These are phyloP conservation scores for Alternaria longipes DNA, from an alignment of 2,329 filamentous ascomycete genomes.

Conservation along the genomic window DNA sequence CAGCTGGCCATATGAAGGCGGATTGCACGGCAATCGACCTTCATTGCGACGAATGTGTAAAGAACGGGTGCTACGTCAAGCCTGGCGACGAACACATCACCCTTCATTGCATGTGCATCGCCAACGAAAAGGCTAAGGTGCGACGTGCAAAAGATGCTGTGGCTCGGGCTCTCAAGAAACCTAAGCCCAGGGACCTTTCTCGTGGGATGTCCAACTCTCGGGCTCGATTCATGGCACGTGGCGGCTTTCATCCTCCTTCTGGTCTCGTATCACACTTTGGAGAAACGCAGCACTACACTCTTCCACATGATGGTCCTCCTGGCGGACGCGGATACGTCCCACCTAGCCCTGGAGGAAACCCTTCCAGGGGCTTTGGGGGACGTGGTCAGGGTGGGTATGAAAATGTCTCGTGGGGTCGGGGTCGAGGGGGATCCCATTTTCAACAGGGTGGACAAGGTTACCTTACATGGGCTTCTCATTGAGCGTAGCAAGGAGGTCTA, in stretches of 20 bases:
- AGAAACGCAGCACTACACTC: not conserved
- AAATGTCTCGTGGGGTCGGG: not conserved
- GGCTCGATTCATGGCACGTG: not conserved
- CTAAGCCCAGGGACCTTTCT: not conserved
- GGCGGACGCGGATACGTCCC: not conserved
- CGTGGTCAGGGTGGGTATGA: not conserved
- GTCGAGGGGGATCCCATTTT: not conserved
- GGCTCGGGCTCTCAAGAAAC: not conserved
- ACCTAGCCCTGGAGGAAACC: not conserved
- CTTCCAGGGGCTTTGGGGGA: not conserved
- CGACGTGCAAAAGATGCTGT: conserved; percentile 6
- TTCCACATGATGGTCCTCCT: not conserved
- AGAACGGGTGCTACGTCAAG: not conserved
- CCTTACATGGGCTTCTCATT: not conserved
- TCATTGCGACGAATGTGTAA: conserved; percentile 16
- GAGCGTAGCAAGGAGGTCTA: not conserved
- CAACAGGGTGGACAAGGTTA: not conserved
- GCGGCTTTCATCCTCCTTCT: not conserved
- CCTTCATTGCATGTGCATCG: conserved; percentile 14
- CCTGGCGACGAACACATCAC: conserved; percentile 14
- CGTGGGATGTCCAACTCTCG: not conserved
- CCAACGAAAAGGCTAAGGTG: not conserved
- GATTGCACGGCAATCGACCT: conserved; percentile 11
- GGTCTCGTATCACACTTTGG: not conserved
- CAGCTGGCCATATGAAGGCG: conserved; percentile 9